Base-by-base conservation (phyloP, 495 filamentous ascomycete species). In the Durotheca rogersii region DNA sequence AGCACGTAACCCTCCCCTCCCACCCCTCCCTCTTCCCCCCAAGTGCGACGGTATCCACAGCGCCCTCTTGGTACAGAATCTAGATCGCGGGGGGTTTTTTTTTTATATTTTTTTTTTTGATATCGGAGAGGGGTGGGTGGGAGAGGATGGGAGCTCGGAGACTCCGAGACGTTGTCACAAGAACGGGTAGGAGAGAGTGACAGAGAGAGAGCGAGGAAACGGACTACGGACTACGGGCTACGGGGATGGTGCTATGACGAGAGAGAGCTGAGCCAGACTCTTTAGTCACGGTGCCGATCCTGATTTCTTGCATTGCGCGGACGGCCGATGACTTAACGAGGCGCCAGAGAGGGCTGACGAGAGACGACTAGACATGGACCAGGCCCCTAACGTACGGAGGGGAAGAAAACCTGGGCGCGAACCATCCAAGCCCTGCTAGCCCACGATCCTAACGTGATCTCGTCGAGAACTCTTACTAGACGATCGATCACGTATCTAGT, bases 391-490 rank as follows among this genome's bases (percentile, higher is more conserved):
- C 9, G n/a, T n/a, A n/a, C 23, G 23, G 4, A 27, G 4, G 9
- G 4, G 23, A 9, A 6, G 15, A 35, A 20, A 58, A 50, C 55
- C 55, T 35, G 50, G 56, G 41, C 53, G 54, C 43, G 56, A 44
- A 50, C 41, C 50, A 51, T 37, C 25, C 4, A 45, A 57, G 47
- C 56, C 56, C 36, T 59, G 50, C 56, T 54, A 59, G 56, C 36
- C 19, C 14, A 12, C 37, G 56, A 59, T 59, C 41, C 56, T 42
- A 41, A 46, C 47, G 41, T 51, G 56, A 59, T 59, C 56, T 59
- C 56, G 53, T 50, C 50, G 46, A 51, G 56, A 46, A 51, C 35
- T 59, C 55, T 49, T 41, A 46, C 53, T 59, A 50, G 56, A 54
- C 56, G 56, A 59, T 59, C 50, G 54, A 27, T 27, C 9, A 27